These are phyloP conservation scores for Gentiana macrophylla DNA, from an alignment of 257 asterid genomes.

Conservation along the genomic window DNA sequence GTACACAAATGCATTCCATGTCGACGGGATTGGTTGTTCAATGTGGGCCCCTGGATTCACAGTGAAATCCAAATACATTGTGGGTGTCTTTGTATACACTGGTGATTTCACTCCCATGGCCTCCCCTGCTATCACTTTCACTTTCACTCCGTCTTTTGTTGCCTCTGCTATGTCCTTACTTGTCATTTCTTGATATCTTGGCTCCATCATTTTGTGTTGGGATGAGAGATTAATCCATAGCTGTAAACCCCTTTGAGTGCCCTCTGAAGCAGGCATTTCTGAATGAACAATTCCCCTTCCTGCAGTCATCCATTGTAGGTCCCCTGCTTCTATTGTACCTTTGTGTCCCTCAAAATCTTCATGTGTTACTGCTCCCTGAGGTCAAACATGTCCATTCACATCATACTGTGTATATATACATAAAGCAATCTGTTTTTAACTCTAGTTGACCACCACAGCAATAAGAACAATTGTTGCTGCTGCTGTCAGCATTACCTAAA, in stretches of 20 bases:
- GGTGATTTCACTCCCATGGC: constrained; percentile 56
- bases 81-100: constrained; percentile 65
- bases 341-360: constrained; percentile 87
- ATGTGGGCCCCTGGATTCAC: constrained; percentile 51
- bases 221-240: constrained; percentile 87
- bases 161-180: constrained; percentile 55
- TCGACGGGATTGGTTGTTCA: constrained; percentile 45
- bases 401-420: no score
- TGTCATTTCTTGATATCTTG: constrained; percentile 72
- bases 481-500: no score
- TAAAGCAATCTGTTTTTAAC: no score
- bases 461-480: no score
- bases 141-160: constrained; percentile 49
- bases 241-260: constrained; percentile 75
- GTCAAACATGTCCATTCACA: neutral
- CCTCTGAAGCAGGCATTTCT: constrained; percentile 74
- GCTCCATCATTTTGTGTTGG: constrained; percentile 68
- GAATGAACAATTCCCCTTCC: constrained; percentile 96
- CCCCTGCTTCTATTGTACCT: constrained; percentile 77
- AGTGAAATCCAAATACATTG: constrained; percentile 79
- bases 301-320: constrained; percentile 95
- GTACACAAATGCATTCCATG: constrained; percentile 82
- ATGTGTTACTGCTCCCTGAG: constrained; percentile 63
- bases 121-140: constrained; percentile 73
- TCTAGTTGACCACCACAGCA: no score